A percentile compares a stretch with the other conserved stretches of the same genome.
Conservation (phyloP, 2,329 filamentous ascomycete genomes). For the Pseudogymnoascus sp. region DNA sequence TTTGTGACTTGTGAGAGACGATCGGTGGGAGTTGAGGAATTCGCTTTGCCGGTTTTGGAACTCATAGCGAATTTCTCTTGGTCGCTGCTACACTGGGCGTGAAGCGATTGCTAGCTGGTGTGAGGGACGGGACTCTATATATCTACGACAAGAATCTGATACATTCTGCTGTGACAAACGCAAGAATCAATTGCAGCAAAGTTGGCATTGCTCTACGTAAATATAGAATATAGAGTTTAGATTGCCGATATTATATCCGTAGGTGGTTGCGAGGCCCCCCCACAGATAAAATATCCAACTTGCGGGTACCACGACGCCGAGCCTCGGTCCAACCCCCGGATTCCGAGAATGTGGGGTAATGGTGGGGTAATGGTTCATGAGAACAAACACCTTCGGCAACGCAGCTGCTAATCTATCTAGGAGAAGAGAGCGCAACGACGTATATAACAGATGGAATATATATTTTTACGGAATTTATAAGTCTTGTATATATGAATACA, state of each 20-base stretch:
- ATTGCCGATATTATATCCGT: neutral
- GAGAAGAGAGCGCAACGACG: neutral
- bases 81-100: neutral
- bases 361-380: neutral
- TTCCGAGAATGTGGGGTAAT: neutral
- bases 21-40: slow-evolving; percentile 23
- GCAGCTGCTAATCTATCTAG: neutral
- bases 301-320: neutral
- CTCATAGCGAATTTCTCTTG: neutral
- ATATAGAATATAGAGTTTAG: neutral
- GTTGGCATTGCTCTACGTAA: neutral
- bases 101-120: neutral
- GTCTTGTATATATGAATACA: neutral
- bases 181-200: neutral
- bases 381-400: neutral
- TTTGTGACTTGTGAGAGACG: slow-evolving; percentile 26
- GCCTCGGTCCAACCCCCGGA: neutral
- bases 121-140: neutral
- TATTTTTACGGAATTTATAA: neutral
- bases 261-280: neutral
- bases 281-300: neutral
- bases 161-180: neutral
- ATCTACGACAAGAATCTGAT: neutral
- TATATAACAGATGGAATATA: neutral
- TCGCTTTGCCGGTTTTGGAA: neutral